Base-by-base conservation (phyloP, 192 early-diverging fungal genomes). In the Funneliformis mosseae region DNA sequence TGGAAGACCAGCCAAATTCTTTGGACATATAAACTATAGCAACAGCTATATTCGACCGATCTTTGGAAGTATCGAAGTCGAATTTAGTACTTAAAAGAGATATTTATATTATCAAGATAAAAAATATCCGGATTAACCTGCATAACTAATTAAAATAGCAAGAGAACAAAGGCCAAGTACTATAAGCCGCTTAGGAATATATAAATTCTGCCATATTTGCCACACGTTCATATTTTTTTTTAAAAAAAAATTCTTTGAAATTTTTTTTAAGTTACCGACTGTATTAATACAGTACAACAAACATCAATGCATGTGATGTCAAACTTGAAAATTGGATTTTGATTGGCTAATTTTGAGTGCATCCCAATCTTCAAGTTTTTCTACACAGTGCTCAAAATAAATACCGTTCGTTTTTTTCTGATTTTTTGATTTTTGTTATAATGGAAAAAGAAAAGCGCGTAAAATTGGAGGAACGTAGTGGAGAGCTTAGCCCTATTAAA, bases 11-110 rank as follows among this genome's bases (percentile, higher is more conserved):
- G 18, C 39, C 61, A 45, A 80, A 81, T 43, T 86, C 85, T 45
- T 69, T 48, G 9, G 81, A 77, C 25, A 86, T 86, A 14, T 83
- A 83, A 21, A 86, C 85, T 38, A 86, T 82, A 4, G 77, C 83
- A 5, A 86, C 81, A 43, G 85, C 82, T 70, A 86, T 80, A 69
- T 86, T 86, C 5, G 85, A 81, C 16, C 85, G 82, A 63, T 86
- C 85, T 86, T 25, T 33, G n/a, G 27, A 33, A 12, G 48, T 45
- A 59, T 50, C 4, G 43, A 16, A 38, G 14, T 23, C 14, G 33
- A 33, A 14, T 12, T 33, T 18, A 75, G 23, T 23, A n/a, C 3
- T 33, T 21, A 55, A n/a, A 16, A 11, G 21, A 3, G 4, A 23
- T 48, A 55, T 12, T 16, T 28, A 16, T 5, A 55, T 70, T 8